These are phyloP conservation scores for Lunularia cruciata DNA, from an alignment of 225 moss, liverwort and hornwort species.

Conservation along the genomic window DNA sequence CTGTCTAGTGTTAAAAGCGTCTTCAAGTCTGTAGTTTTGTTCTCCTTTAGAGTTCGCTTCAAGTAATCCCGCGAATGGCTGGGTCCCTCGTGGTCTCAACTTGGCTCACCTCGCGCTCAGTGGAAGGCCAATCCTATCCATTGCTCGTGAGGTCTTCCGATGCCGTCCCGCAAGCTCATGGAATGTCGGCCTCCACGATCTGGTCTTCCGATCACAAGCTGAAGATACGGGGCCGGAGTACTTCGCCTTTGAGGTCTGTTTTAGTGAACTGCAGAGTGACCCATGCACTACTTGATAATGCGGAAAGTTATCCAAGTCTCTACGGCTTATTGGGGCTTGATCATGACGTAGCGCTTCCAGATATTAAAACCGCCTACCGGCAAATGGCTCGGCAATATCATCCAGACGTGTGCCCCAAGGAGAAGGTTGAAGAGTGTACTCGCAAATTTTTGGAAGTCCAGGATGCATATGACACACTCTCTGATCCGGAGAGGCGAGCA, in stretches of 20 bases:
- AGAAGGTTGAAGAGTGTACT: constrained; percentile 46
- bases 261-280: background rate
- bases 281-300: background rate
- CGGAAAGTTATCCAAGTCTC: constrained; percentile 6
- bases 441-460: constrained; percentile 53
- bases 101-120: background rate
- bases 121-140: background rate
- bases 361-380: constrained; percentile 54
- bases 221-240: background rate
- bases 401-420: constrained; percentile 49
- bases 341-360: constrained; percentile 27
- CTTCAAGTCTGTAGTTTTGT: too few relatives aligned
- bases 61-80: background rate
- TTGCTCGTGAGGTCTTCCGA: background rate
- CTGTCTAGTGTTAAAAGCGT: too few relatives aligned
- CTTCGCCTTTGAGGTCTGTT: background rate
- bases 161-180: background rate
- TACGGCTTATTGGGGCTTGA: constrained; percentile 49
- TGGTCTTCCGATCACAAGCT: background rate
- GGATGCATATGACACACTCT: constrained; percentile 57
- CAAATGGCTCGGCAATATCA: constrained; percentile 54
- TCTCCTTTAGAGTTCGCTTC: background rate
- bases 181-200: background rate
- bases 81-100: background rate
- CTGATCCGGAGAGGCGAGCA: constrained; percentile 49